Evolutionary conservation across 306 rosid genomes (phyloP), one percentile per base, ranked within the genome.

Genomic region (Prunus armeniaca): DNA sequence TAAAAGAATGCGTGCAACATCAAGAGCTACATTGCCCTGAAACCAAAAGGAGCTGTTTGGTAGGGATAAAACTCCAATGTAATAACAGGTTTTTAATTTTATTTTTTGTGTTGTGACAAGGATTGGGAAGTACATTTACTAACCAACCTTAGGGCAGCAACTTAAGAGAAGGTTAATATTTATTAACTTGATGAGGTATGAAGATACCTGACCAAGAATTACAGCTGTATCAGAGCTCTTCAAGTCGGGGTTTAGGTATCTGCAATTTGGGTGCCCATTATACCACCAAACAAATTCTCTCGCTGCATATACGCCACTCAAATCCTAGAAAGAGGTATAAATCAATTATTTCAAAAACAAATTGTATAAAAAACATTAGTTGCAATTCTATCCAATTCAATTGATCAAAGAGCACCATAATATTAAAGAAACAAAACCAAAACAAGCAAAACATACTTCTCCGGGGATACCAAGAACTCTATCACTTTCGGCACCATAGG

Each of bases 261-360:
- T 83, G n/a, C 86, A 86, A 88, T 95, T 91, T 71, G 96, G 99
- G 51, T 95, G 97, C 80, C 97, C 99, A 82, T 95, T 95, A 82
- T 95, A 92, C 99, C 97, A 92, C 97, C 97, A 90, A 78, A 95
- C 99, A 90, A 92, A 92, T 82, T 92, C 97, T 84, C 99, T 88
- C 69, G 99, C 99, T 17, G 97, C 88, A 65, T 85, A 82, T 76
- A 92, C 72, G 68, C 96, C 99, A 74, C 66, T 68, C 83, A 92
- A 84, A 82, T 82, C 86, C 97, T 95, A 79, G 72, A 75, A 70
- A 80, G 60, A 70, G 30, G 47, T 3, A 17, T 2, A 60, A 52
- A 20, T 65, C n/a, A 58, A 71, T 56, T 34, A 66, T n/a, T 19
- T 27, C 41, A 5, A 32, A 0, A 11, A 63, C 19, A 75, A 67